Conservation (phyloP, 108 stramenopile species). For the Schizochytrium sp. region DNA sequence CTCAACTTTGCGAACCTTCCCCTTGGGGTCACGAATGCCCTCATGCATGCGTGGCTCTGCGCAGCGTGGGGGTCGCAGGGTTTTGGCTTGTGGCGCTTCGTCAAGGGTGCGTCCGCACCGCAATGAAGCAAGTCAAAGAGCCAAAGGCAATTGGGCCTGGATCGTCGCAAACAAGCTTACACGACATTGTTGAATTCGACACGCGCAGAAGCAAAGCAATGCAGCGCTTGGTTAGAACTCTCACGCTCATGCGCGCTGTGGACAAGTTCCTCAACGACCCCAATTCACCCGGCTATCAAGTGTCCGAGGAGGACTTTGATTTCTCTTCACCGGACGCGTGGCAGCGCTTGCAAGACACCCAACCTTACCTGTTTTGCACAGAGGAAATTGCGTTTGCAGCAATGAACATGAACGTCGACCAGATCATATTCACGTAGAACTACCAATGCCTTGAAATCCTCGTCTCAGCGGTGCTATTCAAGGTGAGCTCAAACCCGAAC, state of each 20-base stretch:
- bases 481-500: too few species aligned
- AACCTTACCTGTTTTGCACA: neutral
- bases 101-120: neutral
- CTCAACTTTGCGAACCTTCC: slow-evolving; percentile 49
- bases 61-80: slow-evolving; percentile 70
- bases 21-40: slow-evolving; percentile 50
- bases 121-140: too few species aligned
- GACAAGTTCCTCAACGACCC: neutral
- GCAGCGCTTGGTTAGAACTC: neutral
- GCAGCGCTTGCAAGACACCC: neutral
- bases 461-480: neutral
- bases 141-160: too few species aligned
- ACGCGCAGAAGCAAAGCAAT: neutral
- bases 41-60: slow-evolving; percentile 65
- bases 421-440: neutral
- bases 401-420: neutral
- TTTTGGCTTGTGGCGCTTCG: slow-evolving; percentile 34
- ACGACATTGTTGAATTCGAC: too few species aligned
- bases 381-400: neutral
- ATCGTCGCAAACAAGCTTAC: too few species aligned
- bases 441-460: neutral
- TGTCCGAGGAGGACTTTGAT: neutral
- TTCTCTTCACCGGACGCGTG: neutral
- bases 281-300: neutral
- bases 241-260: neutral